phyloP scores from a whole-genome alignment of 257 asterid genomes.

The Rhazya stricta region DNA sequence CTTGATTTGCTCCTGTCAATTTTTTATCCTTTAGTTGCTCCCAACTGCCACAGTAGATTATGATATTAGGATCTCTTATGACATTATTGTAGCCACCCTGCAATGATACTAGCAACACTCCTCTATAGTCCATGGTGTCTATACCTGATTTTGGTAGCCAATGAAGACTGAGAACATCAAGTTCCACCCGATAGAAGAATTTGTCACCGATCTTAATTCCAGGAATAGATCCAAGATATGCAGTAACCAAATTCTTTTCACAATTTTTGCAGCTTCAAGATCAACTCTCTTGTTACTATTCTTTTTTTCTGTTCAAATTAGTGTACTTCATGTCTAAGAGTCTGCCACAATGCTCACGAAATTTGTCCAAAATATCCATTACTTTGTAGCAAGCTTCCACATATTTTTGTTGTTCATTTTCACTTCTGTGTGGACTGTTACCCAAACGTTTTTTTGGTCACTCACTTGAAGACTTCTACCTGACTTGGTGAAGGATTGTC shows the following conservation, averaged over 20 bases:
- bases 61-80: neutral
- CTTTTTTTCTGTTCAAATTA: no score
- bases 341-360: neutral
- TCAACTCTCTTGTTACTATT: no score
- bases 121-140: slow-evolving; percentile 21
- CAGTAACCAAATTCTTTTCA: neutral
- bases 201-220: slow-evolving; percentile 43
- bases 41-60: slow-evolving; percentile 10
- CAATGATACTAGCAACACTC: slow-evolving; percentile 27
- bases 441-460: no score
- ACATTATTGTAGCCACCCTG: slow-evolving; percentile 22
- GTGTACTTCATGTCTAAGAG: no score
- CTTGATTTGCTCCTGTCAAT: slow-evolving; percentile 22
- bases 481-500: neutral
- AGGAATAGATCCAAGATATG: slow-evolving; percentile 46
- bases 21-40: slow-evolving; percentile 25
- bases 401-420: neutral
- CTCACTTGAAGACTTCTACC: no score
- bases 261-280: neutral
- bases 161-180: slow-evolving; percentile 30
- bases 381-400: neutral
- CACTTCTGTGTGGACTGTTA: no score
- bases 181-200: slow-evolving; percentile 30
- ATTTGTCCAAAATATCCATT: neutral
- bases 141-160: slow-evolving; percentile 23